A percentile compares a stretch with the other conserved stretches of the same genome.
phyloP scores from a whole-genome alignment of 805 yeast species.

The Suhomyces sp. region DNA sequence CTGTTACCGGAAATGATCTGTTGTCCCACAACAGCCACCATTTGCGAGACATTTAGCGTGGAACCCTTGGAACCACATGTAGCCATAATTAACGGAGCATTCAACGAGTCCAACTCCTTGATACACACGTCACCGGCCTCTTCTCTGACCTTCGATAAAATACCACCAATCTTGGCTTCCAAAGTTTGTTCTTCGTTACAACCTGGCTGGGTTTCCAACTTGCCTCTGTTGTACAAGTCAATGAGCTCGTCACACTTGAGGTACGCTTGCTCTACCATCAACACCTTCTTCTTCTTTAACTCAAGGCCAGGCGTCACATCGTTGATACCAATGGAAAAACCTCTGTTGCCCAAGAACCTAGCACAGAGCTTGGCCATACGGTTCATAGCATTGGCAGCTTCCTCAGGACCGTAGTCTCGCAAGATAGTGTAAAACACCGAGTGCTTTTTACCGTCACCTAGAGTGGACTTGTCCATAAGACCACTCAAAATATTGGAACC shows the following conservation, averaged over 20 bases:
- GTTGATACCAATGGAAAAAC: slow-evolving; percentile 94
- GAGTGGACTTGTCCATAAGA: slow-evolving; percentile 91
- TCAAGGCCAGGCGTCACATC: slow-evolving; percentile 93
- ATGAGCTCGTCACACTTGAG: slow-evolving; percentile 88
- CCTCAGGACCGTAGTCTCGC: slow-evolving; percentile 95
- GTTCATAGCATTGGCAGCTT: slow-evolving; percentile 95
- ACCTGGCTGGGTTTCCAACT: slow-evolving; percentile 97
- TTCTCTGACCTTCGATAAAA: slow-evolving; percentile 95
- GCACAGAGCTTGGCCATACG: slow-evolving; percentile 99
- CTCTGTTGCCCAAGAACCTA: slow-evolving; percentile 88
- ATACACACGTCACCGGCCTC: slow-evolving; percentile 99
- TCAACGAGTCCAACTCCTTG: slow-evolving; percentile 79
- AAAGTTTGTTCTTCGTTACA: slow-evolving; percentile 97
- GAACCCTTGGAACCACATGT: slow-evolving; percentile 99
- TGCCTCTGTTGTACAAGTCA: slow-evolving; percentile 72
- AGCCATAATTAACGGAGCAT: slow-evolving; percentile 98
- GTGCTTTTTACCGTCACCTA: slow-evolving; percentile 98
- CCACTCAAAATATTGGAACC: slow-evolving; percentile 89
- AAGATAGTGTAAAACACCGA: slow-evolving; percentile 93
- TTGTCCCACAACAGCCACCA: slow-evolving; percentile 99
- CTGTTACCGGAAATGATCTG: slow-evolving; percentile 98
- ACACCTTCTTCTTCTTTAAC: slow-evolving; percentile 74
- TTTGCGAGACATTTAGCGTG: slow-evolving; percentile 94
- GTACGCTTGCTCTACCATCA: slow-evolving; percentile 87
- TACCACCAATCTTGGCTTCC: slow-evolving; percentile 96